These are phyloP conservation scores for Sisymbrium altissimum DNA, from an alignment of 345 rosid species.

Conservation along the genomic window DNA sequence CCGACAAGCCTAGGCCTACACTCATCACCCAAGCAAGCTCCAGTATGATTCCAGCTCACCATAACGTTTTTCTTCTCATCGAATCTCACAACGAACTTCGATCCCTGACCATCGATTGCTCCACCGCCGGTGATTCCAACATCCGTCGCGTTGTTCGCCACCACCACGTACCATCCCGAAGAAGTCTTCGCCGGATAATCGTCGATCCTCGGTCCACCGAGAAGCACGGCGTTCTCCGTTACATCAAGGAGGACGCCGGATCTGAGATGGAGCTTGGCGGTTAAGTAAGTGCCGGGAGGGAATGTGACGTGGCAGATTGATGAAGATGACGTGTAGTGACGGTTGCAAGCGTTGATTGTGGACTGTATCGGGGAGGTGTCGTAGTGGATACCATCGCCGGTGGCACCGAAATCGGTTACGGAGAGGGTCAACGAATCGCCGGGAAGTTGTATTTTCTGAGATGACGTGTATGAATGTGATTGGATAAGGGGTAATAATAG, in stretches of 20 bases:
- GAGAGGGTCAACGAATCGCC: slow-evolving; percentile 27
- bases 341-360: slow-evolving; percentile 62
- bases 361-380: slow-evolving; percentile 73
- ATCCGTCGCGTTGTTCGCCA: slow-evolving; percentile 68
- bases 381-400: slow-evolving; percentile 72
- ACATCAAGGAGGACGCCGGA: slow-evolving; percentile 63
- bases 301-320: slow-evolving; percentile 62
- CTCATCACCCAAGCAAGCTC: slow-evolving; percentile 85
- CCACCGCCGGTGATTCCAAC: slow-evolving; percentile 95
- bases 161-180: slow-evolving; percentile 71
- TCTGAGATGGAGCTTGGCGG: slow-evolving; percentile 67
- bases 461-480: slow-evolving; percentile 38
- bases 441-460: slow-evolving; percentile 25
- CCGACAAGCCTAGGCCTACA: slow-evolving; percentile 81
- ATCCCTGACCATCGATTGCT: slow-evolving; percentile 76
- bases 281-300: slow-evolving; percentile 72
- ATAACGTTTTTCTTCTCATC: slow-evolving; percentile 75
- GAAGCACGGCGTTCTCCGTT: slow-evolving; percentile 53
- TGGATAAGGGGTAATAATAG: slow-evolving; percentile 24
- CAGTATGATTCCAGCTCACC: slow-evolving; percentile 91
- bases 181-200: slow-evolving; percentile 57
- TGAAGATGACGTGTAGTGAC: slow-evolving; percentile 24
- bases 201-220: slow-evolving; percentile 61
- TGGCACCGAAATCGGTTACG: slow-evolving; percentile 77
- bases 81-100: slow-evolving; percentile 61